A percentile compares a stretch with the other conserved stretches of the same genome.
phyloP scores from a whole-genome alignment of 129 eudicot species.

The Flaveria trinervia region DNA sequence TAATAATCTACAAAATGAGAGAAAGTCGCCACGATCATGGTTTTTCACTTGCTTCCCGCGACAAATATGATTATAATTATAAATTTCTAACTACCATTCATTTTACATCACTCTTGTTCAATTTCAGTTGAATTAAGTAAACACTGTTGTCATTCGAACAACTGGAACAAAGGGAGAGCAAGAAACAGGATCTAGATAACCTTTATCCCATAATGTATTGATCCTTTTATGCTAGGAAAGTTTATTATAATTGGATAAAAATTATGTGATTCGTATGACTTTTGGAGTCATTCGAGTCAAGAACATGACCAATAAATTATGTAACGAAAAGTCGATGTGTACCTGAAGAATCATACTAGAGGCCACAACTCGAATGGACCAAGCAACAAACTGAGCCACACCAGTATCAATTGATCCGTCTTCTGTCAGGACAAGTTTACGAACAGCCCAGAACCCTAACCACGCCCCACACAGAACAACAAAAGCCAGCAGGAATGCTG shows the following conservation, averaged over 20 bases:
- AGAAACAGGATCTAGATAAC: background rate
- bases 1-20: background rate
- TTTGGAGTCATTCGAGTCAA: background rate
- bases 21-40: background rate
- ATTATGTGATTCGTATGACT: background rate
- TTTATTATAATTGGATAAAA: background rate
- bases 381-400: constrained; percentile 71
- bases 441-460: constrained; percentile 97
- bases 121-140: constrained; percentile 5
- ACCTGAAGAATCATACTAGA: constrained; percentile 87
- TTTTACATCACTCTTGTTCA: background rate
- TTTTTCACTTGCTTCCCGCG: constrained; percentile 3
- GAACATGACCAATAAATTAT: background rate
- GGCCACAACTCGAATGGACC: constrained; percentile 86
- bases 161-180: background rate
- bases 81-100: background rate
- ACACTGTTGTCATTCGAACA: constrained; percentile 9
- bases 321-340: background rate
- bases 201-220: background rate
- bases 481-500: constrained; percentile 57
- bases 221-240: background rate
- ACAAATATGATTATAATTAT: background rate
- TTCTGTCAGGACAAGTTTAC: constrained; percentile 74
- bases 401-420: constrained; percentile 78
- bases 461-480: constrained; percentile 82